phyloP scores from a whole-genome alignment of 2,329 filamentous ascomycete species.

The Erysiphe pulchra region DNA sequence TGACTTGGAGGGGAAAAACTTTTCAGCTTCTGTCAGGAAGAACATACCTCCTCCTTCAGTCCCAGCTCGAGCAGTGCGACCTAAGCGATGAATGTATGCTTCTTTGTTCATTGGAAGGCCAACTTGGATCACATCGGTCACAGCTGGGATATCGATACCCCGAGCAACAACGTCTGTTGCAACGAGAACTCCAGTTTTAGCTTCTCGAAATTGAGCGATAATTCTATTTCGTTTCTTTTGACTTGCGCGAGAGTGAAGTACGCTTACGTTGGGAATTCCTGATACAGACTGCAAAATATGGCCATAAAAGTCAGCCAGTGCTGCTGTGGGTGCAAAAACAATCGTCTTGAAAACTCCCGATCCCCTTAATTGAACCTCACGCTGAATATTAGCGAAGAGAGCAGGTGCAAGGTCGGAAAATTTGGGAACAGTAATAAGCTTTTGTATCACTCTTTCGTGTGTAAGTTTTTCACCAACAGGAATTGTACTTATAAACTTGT shows the following conservation, averaged over 20 bases:
- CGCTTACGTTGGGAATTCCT: slow-evolving; percentile 9
- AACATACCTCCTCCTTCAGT: slow-evolving; percentile 50
- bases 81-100: slow-evolving; percentile 53
- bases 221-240: slow-evolving; percentile 44
- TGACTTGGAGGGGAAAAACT: slow-evolving; percentile 23
- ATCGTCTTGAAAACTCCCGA: slow-evolving; percentile 66
- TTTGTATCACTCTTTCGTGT: slow-evolving; percentile 63
- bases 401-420: slow-evolving; percentile 56
- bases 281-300: slow-evolving; percentile 21
- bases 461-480: slow-evolving; percentile 58
- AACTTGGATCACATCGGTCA: slow-evolving; percentile 56
- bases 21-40: slow-evolving; percentile 30
- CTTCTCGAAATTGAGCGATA: slow-evolving; percentile 44
- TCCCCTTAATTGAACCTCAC: slow-evolving; percentile 23
- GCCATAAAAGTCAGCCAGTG: slow-evolving; percentile 38
- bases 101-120: slow-evolving; percentile 38
- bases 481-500: slow-evolving; percentile 81
- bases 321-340: slow-evolving; percentile 64
- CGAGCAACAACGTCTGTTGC: slow-evolving; percentile 60
- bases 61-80: slow-evolving; percentile 50
- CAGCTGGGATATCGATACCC: slow-evolving; percentile 62
- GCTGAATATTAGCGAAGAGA: slow-evolving; percentile 48
- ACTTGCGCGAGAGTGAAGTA: slow-evolving; percentile 54
- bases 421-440: slow-evolving; percentile 36
- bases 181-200: slow-evolving; percentile 38